Base-by-base conservation (phyloP, 2,329 filamentous ascomycete species). In the Aspergillus sp. region DNA sequence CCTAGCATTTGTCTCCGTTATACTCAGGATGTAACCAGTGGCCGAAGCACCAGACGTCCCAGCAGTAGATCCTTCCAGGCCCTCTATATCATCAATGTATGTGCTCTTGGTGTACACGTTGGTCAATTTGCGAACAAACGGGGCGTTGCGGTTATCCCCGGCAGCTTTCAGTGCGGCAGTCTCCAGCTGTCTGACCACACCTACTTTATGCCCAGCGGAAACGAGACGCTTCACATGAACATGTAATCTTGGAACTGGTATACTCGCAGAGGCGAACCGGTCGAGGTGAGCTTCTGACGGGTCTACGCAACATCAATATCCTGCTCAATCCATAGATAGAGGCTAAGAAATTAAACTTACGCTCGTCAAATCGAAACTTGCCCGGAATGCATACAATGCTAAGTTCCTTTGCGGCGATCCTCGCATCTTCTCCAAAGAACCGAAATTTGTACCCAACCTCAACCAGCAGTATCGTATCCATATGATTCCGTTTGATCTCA, bases 391-490 rank as follows among this genome's bases (percentile, higher is more conserved):
- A 99, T 45, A 99, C 91, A 68, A 99, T 97, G 62, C 92, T 91
- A 53, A 99, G 83, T 74, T 94, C 92, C 76, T 94, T 96, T 13
- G 93, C 91, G 4, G 94, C 95, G 57, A 88, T 86, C 57, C 93
- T 87, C 8, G 95, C 95, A 80, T 99, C 95, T 71, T 98, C 94
- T 11, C 95, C 95, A 73, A 97, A 97, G 80, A 99, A 97, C 38
- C 91, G 89, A 79, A 96, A 99, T 75, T 99, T 99, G 80, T 99
- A 99, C 54, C 95, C 95, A 8, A 98, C 95, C 75, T 99, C 94
- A 56, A 98, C 89, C 13, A 98, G 91, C 34, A 99, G 83, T 22
- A 99, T 71, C 0, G 94, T 95, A 73, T 98, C 95, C 80, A 92
- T 85, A 74, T 98, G 89, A 69, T 94, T 91, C 63, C 88, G 85